Evolutionary conservation across 352 stramenopile species (phyloP).

Genomic region (Phytophthora agathidicida): DNA sequence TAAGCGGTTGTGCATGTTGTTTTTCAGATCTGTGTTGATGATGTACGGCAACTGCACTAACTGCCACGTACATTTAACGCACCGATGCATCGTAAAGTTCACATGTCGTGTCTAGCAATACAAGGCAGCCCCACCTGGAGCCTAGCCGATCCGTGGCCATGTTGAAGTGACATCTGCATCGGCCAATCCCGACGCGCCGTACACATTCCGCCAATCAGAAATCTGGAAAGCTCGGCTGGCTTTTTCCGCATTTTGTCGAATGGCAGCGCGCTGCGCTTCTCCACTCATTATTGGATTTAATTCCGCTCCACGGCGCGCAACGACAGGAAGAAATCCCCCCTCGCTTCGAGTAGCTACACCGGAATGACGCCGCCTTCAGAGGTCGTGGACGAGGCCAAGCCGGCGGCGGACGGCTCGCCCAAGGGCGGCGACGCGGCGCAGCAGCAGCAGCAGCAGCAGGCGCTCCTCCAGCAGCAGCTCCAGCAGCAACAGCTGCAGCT

Average conservation of each 20-base stretch:
- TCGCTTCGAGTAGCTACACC: constrained; percentile 16
- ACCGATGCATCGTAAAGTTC: no score
- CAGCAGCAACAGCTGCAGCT: constrained; percentile 51
- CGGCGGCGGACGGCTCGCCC: constrained; percentile 7
- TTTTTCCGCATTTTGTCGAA: constrained; percentile 55
- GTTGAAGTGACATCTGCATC: no score
- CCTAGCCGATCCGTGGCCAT: no score
- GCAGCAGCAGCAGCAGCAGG: constrained; percentile 31
- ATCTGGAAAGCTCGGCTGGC: constrained; percentile 3
- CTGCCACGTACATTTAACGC: no score
- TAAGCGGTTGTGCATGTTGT: no score
- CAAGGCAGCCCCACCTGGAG: no score
- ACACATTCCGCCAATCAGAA: constrained; percentile 58
- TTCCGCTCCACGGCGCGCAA: constrained; percentile 48
- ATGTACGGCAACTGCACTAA: no score
- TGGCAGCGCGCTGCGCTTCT: constrained; percentile 26
- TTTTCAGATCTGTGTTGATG: no score
- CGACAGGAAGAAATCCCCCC: constrained; percentile 75
- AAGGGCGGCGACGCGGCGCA: constrained; percentile 33
- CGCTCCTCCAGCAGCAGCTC: constrained; percentile 36
- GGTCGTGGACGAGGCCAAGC: constrained; percentile 37
- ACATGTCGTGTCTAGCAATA: no score
- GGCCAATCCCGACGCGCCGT: no score
- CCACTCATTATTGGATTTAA: constrained; percentile 73
- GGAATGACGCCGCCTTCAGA: constrained; percentile 34